Evolutionary conservation across 495 filamentous ascomycete genomes (phyloP).

Genomic region (Annulohypoxylon maeteangense): DNA sequence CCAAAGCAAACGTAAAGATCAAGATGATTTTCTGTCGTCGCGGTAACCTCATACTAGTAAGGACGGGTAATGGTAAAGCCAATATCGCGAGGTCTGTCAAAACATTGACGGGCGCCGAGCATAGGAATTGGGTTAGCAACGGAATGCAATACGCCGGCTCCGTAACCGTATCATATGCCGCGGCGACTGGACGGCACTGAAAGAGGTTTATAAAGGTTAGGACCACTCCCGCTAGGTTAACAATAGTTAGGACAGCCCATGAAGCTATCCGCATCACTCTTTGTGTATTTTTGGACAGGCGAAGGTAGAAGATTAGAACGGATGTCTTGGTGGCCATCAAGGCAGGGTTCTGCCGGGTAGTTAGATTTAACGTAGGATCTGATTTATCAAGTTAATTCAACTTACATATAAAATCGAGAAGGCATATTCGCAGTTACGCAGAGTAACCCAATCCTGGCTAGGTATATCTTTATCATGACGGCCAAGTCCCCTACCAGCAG

Average conservation of each 20-base stretch:
- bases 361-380: constrained; percentile 33
- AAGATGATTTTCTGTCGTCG: constrained; percentile 85
- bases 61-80: constrained; percentile 85
- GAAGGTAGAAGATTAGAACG: constrained; percentile 89
- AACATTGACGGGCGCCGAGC: constrained; percentile 84
- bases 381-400: constrained; percentile 30
- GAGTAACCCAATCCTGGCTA: constrained; percentile 51
- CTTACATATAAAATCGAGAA: constrained; percentile 86
- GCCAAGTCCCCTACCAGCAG: constrained; percentile 75
- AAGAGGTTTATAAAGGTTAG: constrained; percentile 89
- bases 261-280: constrained; percentile 73
- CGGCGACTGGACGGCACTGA: constrained; percentile 80
- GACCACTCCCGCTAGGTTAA: constrained; percentile 79
- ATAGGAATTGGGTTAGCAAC: constrained; percentile 83
- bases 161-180: constrained; percentile 64
- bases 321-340: constrained; percentile 90
- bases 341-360: constrained; percentile 77
- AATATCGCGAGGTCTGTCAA: constrained; percentile 86
- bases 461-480: constrained; percentile 76
- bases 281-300: constrained; percentile 77
- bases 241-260: constrained; percentile 74
- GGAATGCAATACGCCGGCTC: constrained; percentile 69
- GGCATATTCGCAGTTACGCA: constrained; percentile 79
- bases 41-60: constrained; percentile 86
- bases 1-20: constrained; percentile 81